Evolutionary conservation across 768 basidiomycete species (phyloP), one percentile per base, ranked within the genome.

Genomic region (Cytidiella melzeri): DNA sequence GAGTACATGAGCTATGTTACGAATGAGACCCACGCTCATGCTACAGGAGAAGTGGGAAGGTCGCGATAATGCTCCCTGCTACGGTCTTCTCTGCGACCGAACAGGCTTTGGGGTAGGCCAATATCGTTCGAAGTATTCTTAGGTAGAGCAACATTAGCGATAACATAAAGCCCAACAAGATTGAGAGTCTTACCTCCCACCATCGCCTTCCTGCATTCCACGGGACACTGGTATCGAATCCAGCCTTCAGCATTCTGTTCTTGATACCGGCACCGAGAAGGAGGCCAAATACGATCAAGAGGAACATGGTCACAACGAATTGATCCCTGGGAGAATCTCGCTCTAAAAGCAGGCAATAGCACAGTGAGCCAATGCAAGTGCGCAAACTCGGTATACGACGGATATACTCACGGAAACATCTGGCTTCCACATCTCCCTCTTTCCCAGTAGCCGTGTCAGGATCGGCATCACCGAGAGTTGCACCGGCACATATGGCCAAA

Each of bases 321-420:
- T 95, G 92, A 69, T 96, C 93, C 64, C 92, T 71, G n/a, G 93
- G 93, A 18, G 90, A 93, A 72, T 95, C 92, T 53, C 93, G 81
- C 71, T 94, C 92, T 95, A 50, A 27, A 28, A 13, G 34, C 25
- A 26, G 38, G 7, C 13, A 3, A 20, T 1, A 20, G 6, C 24
- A 34, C 12, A 30, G 18, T 19, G 28, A 4, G 24, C 7, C 20
- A 9, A 23, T 24, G 52, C 59, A 58, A 58, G 58, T 54, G 61
- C 57, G 45, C 37, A 50, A 25, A 56, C 49, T n/a, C 45, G 51
- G 43, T 44, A 34, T 47, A 2, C 9, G 54, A n/a, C n/a, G n/a
- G n/a, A n/a, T n/a, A n/a, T 47, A 76, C 92, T 61, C 68, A 95
- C 92, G 90, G 71, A 95, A 95, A 74, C 93, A 96, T 64, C 92